Evolutionary conservation across 305 asterid species (phyloP), one percentile per base, ranked within the genome.

Genomic region (Fraxinus velutina): DNA sequence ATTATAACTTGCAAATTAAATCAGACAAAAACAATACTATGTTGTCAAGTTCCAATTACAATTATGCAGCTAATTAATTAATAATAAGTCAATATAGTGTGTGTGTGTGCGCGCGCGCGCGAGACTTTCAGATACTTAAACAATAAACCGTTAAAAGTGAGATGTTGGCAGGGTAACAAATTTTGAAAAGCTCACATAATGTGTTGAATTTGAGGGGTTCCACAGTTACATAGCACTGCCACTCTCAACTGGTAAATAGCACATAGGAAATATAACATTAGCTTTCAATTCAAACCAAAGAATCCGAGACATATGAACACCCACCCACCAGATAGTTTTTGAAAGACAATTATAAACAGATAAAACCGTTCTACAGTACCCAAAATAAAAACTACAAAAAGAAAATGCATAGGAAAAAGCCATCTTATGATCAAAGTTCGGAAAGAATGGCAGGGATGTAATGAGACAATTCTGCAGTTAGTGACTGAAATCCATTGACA

Each of bases 391-490:
- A 73, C 64, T 39, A 64, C 13, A 34, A 66, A 74, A 81, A 29
- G 9, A n/a, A 70, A n/a, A 4, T 9, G 29, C 64, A 76, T 37
- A 13, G 29, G 62, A 52, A 21, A 27, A 21, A 34, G 44, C 2
- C 6, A 30, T 6, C 0, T 5, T 50, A 77, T 55, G 73, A 84
- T 91, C 89, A 96, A 55, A 96, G 97, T 87, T 96, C 99, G 0
- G 99, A 96, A 85, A 96, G 99, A 89, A 96, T 96, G 57, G 99
- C 99, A 68, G 99, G 99, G 79, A 96, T 96, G 92, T 96, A 96
- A 86, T 96, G 99, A 42, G 99, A 96, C 76, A 96, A 88, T 78
- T 96, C 99, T 47, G 99, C 99, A 81, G 99, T 96, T 36, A 96
- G 97, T 13, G 99, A 96, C 90, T 96, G 99, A 83, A 96, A 96